Base-by-base conservation (phyloP, 2,329 filamentous ascomycete genomes). In the Aspergillus neotritici region DNA sequence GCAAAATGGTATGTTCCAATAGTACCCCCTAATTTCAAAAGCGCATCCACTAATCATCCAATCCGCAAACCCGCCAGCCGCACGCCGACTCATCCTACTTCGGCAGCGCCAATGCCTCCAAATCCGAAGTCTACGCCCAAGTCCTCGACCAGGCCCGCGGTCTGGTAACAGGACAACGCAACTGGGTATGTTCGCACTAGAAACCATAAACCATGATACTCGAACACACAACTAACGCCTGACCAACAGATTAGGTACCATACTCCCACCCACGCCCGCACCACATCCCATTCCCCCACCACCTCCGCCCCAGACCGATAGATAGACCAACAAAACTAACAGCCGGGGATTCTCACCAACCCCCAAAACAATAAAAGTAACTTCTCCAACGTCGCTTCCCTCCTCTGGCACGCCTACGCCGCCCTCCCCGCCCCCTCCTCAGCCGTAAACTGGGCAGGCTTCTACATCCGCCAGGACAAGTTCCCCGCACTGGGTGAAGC, bases 41-140 rank as follows among this genome's bases (percentile, higher is more conserved):
- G 17, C 28, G 11, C 12, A 7, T 33, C 4, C 3, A 7, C 12
- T 9, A 13, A 41, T 25, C 29, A 41, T 34, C 31, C 31, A 35
- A 11, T 34, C 34, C 29, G 29, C 10, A 16, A 17, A 14, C 13
- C 8, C 10, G 7, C 34, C 43, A 73, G 71, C 68, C 68, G 44
- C 71, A 74, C 63, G 71, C 71, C 46, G 70, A 73, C 53, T 61
- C 69, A 15, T 68, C 71, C n/a, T 64, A 65, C 49, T 74, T 74
- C 54, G 47, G 45, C 29, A 32, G 48, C 57, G 29, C 48, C 57
- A 17, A 42, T 37, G 59, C 56, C 34, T 64, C 64, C 41, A 74
- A 74, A 55, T 53, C 56, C 32, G 63, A 71, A 31, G 59, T 71
- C 29, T 74, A 72, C 51, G 51, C 55, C 2, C 67, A 72, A 43